Evolutionary conservation across 768 basidiomycete species (phyloP), one percentile per base, ranked within the genome.

Genomic region (Pleurotus djamor): DNA sequence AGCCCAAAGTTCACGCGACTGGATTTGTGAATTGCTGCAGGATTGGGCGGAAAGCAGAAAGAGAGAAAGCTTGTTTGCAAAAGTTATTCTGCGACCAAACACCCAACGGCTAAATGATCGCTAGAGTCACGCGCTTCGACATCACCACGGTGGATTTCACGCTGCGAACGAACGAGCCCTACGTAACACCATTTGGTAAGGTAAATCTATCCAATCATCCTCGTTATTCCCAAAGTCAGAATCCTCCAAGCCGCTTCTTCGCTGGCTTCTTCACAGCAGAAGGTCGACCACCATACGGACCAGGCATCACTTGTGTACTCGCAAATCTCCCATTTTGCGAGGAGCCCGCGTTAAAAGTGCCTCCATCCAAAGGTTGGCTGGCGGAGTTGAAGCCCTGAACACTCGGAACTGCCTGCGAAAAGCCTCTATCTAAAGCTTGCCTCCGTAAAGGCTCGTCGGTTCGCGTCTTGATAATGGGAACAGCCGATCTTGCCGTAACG

Each of bases 221-320:
- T 28, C 21, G 2, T 28, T 28, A n/a, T 3, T 28, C 21, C 21
- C 21, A 28, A 28, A 28, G 21, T 81, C 71, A 93, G 68, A 94
- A 93, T 6, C 92, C 92, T 8, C 88, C 89, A 44, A 91, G 47
- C 21, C 91, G 77, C 72, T 88, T 92, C 76, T 87, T 91, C 17
- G 62, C 68, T 32, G 71, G 59, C 68, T 85, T 88, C 73, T 82
- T 89, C 4, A 62, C 67, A 12, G 65, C 64, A 13, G 60, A 59
- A 28, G 79, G 79, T 43, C 88, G 79, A 21, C 88, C 89, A 36
- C 91, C 91, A 71, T 85, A 84, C 0, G 79, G 82, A 2, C 92
- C 91, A 4, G 91, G 83, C 8, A 91, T 69, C 5, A 87, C 71
- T 67, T 94, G 91, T 2, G 91, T 93, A 62, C 82, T 91, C 37